Base-by-base conservation (phyloP, 176 grass and related monocot genomes). In the Eremochloa ophiuroides region DNA sequence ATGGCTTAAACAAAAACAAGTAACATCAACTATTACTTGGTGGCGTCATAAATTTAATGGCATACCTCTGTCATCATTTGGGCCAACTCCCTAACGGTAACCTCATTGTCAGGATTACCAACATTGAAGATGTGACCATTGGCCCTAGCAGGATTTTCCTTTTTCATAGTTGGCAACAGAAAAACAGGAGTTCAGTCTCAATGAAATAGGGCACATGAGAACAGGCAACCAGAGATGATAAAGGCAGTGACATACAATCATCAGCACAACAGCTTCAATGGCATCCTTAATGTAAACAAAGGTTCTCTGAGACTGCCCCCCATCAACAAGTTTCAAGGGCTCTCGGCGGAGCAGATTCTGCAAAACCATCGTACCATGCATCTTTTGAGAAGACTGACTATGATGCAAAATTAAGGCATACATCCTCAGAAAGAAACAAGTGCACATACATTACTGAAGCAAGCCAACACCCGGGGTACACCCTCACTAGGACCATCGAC, bases 211-310 rank as follows among this genome's bases (percentile, higher is more conserved):
- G 10, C 7, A 38, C 10, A 38, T 16, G 16, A 51, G 35, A 41
- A 46, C 27, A 7, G 58, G 5, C 2, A 41, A 25, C 14, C 9
- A 86, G 51, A 59, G 1, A 68, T 34, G 48, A 75, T 34, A 66
- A 71, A 66, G 33, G 78, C 14, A 46, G 60, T 37, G 40, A 40
- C 89, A 58, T 79, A 94, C 96, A 82, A 99, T 91, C 93, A 99
- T 95, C 76, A 99, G 80, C 71, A 90, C 76, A 83, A 99, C 96
- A 78, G 93, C 96, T 95, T 99, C 96, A 27, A 99, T 95, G 48
- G 96, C 96, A 86, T 95, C 96, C 82, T 95, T 98, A 70, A 98
- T 91, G 82, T 93, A 98, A 33, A 98, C 87, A 87, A 98, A 98
- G 47, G 92, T 98, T 93, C 93, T 88, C 85, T 99, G 93, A 23